phyloP scores from a whole-genome alignment of 306 rosid genomes.

The Fagus crenata region DNA sequence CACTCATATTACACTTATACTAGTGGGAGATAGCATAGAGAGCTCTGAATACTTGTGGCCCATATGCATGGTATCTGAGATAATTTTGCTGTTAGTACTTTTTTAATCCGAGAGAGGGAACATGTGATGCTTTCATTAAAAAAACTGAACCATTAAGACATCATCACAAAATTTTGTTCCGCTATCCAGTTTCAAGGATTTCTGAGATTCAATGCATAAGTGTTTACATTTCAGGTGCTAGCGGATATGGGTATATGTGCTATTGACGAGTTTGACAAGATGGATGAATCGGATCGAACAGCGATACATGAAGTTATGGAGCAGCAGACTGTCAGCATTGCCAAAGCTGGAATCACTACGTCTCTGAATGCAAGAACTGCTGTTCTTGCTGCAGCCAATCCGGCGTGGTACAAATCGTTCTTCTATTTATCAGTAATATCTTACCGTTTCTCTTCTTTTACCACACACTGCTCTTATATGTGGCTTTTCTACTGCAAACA shows the following conservation, averaged over 20 bases:
- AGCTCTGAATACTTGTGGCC: constrained; percentile 5
- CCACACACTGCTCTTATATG: constrained; percentile 1
- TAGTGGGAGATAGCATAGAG: not conserved
- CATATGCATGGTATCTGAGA: not conserved
- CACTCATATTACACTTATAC: constrained; percentile 1
- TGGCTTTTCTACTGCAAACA: constrained; percentile 16
- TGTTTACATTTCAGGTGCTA: constrained; percentile 62
- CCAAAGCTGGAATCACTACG: constrained; percentile 98
- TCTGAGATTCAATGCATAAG: constrained; percentile 24
- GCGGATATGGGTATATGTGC: constrained; percentile 99
- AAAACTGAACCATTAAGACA: constrained; percentile 2
- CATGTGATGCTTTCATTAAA: constrained; percentile 3
- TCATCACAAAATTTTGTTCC: constrained; percentile 9
- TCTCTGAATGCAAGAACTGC: constrained; percentile 99
- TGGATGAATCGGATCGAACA: constrained; percentile 98
- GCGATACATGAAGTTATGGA: constrained; percentile 99
- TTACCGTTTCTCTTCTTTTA: constrained; percentile 15
- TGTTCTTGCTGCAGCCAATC: constrained; percentile 98
- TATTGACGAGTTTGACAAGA: constrained; percentile 96
- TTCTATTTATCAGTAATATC: not conserved
- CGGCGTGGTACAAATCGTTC: constrained; percentile 70
- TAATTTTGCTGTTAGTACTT: not conserved
- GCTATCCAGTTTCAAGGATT: constrained; percentile 24
- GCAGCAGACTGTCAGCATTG: constrained; percentile 99
- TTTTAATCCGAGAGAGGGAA: constrained; percentile 16